These are phyloP conservation scores for Coemansia javaensis DNA, from an alignment of 192 early-diverging fungal genomes.

Conservation along the genomic window DNA sequence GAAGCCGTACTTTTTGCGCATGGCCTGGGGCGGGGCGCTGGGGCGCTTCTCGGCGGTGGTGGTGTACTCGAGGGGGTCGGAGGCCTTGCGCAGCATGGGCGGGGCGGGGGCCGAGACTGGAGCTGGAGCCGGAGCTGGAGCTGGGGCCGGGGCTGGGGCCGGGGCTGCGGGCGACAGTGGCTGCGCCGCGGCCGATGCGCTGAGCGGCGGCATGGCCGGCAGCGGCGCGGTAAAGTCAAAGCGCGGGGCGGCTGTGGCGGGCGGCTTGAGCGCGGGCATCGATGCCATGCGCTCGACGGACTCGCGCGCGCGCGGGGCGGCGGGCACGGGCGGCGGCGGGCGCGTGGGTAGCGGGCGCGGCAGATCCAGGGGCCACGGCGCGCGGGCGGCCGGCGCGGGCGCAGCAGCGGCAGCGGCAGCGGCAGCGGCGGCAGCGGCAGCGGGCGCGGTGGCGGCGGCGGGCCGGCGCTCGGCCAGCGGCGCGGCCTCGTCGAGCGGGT, in stretches of 20 bases:
- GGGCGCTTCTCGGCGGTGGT: constrained; percentile 50
- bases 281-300: too few species aligned
- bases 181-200: not conserved
- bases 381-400: not conserved
- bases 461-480: constrained; percentile 7
- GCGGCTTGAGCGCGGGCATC: constrained; percentile 47
- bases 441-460: constrained; percentile 18
- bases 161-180: not conserved
- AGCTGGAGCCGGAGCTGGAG: too few species aligned
- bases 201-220: constrained; percentile 13
- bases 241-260: too few species aligned
- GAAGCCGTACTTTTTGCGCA: constrained; percentile 50
- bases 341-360: too few species aligned
- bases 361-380: too few species aligned
- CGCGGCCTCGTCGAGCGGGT: constrained; percentile 25
- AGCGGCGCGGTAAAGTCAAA: too few species aligned
- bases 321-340: too few species aligned
- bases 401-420: not conserved
- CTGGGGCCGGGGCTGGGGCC: too few species aligned
- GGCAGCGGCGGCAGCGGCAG: constrained; percentile 1
- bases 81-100: constrained; percentile 47
- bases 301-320: too few species aligned
- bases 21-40: constrained; percentile 39
- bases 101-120: constrained; percentile 15
- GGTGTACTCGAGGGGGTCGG: constrained; percentile 41